Conservation (phyloP, 441 rosid species). For the Syzygium syzygioides region DNA sequence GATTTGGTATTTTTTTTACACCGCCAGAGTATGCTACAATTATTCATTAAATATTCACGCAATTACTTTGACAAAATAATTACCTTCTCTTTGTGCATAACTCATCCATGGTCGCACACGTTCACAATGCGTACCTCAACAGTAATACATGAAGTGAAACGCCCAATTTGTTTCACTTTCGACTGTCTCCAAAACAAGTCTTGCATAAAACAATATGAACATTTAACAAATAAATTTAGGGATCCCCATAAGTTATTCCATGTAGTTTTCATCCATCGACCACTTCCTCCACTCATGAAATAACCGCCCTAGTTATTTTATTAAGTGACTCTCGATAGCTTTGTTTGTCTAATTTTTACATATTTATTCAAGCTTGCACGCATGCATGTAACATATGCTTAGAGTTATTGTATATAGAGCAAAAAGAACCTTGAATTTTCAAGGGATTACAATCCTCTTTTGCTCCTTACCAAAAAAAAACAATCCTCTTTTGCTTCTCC, state of each 20-base stretch:
- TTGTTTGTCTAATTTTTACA: neutral
- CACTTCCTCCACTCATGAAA: neutral
- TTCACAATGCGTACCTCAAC: neutral
- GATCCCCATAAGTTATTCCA: neutral
- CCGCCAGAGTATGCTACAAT: neutral
- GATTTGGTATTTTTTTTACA: neutral
- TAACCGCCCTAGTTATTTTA: neutral
- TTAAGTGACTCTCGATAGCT: neutral
- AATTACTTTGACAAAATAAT: neutral
- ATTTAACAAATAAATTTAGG: neutral
- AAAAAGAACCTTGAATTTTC: neutral
- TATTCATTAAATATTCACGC: neutral
- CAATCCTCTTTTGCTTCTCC: neutral
- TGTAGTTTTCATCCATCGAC: neutral
- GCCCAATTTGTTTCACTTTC: neutral
- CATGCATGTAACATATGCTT: neutral
- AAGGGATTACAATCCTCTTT: neutral
- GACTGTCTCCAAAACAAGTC: neutral
- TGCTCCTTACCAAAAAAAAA: too few species aligned
- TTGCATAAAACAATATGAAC: neutral
- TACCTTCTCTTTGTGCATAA: neutral
- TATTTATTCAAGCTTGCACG: neutral
- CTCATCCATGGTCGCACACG: neutral
- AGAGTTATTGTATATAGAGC: neutral
- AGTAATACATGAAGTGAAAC: neutral